Evolutionary conservation across 192 early-diverging fungal genomes (phyloP), one percentile per base, ranked within the genome.

Genomic region (Podila epigama): DNA sequence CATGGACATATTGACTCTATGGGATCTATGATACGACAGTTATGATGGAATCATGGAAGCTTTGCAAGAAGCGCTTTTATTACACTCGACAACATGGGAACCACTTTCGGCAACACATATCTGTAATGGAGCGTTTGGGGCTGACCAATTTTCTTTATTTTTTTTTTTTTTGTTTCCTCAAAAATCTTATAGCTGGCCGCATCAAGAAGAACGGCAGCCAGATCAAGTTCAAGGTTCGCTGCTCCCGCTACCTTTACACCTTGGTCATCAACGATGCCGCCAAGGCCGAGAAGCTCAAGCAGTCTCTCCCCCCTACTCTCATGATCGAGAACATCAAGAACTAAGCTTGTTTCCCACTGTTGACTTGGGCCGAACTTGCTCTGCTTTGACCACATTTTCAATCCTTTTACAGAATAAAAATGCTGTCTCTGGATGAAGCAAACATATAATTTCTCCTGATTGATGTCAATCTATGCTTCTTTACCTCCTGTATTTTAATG

Each of bases 141-240:
- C n/a, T n/a, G n/a, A n/a, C n/a, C n/a, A n/a, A n/a, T n/a, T n/a
- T n/a, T n/a, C n/a, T n/a, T 13, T 22, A 48, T 22, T 7, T 0
- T 1, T 22, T 53, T 4, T 35, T 53, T 34, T 59, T 1, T 20
- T 51, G 27, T 58, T 12, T 66, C 52, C 34, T 68, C 16, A 2
- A 15, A 50, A 18, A 33, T 32, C 20, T 27, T 62, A 31, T 75
- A 88, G 84, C 91, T 79, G 91, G 95, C 65, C 92, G 92, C 83
- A 92, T 99, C 84, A 98, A 98, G 94, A 80, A 80, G 69, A 80
- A 80, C 64, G 66, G 72, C 36, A 87, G 86, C 68, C 78, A 93
- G 71, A 85, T 87, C 91, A 99, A 99, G 91, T 98, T 99, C 92
- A 99, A 99, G 95, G 92, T 99, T 70, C 90, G 97, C 84, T 97